Evolutionary conservation across 2,329 filamentous ascomycete species (phyloP), one percentile per base, ranked within the genome.

Genomic region (Penicillium brevicompactum): DNA sequence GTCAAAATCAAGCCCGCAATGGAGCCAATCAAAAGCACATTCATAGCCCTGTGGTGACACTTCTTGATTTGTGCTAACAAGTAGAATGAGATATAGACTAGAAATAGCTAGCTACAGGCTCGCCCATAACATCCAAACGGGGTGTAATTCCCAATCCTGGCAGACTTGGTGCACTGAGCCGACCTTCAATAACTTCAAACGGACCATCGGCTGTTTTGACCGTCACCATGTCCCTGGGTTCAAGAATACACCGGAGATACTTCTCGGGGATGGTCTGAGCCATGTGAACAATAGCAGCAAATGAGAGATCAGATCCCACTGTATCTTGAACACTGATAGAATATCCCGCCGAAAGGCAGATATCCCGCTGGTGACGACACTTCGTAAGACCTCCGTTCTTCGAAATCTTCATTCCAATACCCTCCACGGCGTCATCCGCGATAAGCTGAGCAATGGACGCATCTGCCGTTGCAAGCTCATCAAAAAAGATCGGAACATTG

Each of bases 241-340:
- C 32, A 9, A 34, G 11, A 11, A 30, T n/a, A 24, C 40, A 24
- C 2, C 21, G 49, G 21, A 66, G 46, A 27, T 43, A 51, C 6
- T 52, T 40, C 34, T 50, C 58, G 3, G 62, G 61, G 4, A 66
- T 43, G 0, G 61, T 62, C 51, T 66, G 64, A 1, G 41, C 59
- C 38, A 64, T 34, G 50, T 66, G 60, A 14, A 59, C 63, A 56
- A 58, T 66, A 8, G 66, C 64, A 24, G 63, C 66, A 63, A 68
- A 69, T 22, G 59, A 43, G 40, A 69, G 64, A 41, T 67, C 64
- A n/a, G 60, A 64, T 5, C 66, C 66, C 6, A 34, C 40, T 3
- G 65, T 62, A 32, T 68, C 67, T 45, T 67, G 66, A 9, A 68
- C 60, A 41, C 51, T 58, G 0, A 67, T 42, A 2, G 56, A 62